Conservation (phyloP, 1,284 basidiomycete genomes). For the Ceratorhiza oryzae-sativae region DNA sequence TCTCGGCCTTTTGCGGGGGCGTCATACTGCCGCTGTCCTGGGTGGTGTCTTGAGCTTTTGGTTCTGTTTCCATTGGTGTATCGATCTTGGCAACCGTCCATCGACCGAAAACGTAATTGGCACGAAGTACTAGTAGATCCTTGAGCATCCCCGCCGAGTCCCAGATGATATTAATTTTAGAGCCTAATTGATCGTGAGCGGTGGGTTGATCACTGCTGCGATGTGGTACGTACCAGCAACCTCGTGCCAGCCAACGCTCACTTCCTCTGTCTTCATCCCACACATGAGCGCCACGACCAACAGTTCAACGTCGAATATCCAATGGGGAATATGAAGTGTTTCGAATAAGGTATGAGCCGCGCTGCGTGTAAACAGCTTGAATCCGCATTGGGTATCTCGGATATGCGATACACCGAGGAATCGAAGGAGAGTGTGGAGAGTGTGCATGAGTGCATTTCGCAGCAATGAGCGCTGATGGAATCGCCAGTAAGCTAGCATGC, state of each 20-base stretch:
- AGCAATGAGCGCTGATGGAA: constrained; percentile 74
- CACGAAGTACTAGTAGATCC: constrained; percentile 83
- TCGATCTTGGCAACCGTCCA: constrained; percentile 50
- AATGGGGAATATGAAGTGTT: constrained; percentile 79
- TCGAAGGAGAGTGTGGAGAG: constrained; percentile 82
- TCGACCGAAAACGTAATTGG: constrained; percentile 77
- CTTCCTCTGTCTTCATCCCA: constrained; percentile 79
- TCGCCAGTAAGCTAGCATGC: not conserved
- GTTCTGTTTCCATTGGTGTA: not conserved
- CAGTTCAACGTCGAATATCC: constrained; percentile 96
- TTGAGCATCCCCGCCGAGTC: constrained; percentile 89
- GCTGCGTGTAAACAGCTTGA: constrained; percentile 87
- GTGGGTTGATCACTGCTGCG: no score
- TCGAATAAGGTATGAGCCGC: constrained; percentile 85
- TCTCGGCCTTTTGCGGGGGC: not conserved
- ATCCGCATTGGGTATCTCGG: constrained; percentile 94
- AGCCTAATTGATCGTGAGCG: constrained; percentile 1
- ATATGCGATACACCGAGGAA: constrained; percentile 87
- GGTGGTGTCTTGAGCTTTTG: not conserved
- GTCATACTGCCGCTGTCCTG: constrained; percentile 1
- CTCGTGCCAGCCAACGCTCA: constrained; percentile 91
- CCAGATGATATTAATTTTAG: constrained; percentile 82
- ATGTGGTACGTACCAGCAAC: constrained; percentile 73
- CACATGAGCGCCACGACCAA: constrained; percentile 85
- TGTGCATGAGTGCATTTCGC: constrained; percentile 92